These are phyloP conservation scores for Tricholoma sp. DNA, from an alignment of 768 basidiomycete genomes.

Conservation along the genomic window DNA sequence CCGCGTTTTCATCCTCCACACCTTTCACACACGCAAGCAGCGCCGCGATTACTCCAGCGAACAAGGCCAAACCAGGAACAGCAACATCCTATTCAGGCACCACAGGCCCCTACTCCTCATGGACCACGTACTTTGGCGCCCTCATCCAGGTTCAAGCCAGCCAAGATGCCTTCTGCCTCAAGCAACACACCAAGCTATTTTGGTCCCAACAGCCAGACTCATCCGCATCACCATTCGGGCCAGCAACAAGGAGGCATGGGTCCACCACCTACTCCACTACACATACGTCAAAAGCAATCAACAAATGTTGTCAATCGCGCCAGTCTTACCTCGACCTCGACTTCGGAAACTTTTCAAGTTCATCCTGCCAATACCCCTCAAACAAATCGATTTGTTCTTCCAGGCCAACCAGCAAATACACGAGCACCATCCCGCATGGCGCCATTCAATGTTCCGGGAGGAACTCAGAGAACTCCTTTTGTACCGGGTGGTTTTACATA, in stretches of 20 bases:
- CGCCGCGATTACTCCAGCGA: constrained; percentile 34
- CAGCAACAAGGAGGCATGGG: constrained; percentile 36
- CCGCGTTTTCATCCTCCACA: constrained; percentile 34
- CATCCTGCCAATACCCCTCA: background rate
- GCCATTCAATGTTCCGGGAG: constrained; percentile 15
- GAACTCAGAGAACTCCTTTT: constrained; percentile 53
- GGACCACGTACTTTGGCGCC: constrained; percentile 14
- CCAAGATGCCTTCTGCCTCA: constrained; percentile 1
- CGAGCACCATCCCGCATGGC: constrained; percentile 24
- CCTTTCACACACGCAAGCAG: constrained; percentile 38
- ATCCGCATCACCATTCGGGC: constrained; percentile 11
- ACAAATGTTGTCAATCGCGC: background rate
- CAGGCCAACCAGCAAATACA: constrained; percentile 11
- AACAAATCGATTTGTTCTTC: constrained; percentile 10
- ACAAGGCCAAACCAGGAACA: constrained; percentile 20
- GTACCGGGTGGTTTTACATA: constrained; percentile 21
- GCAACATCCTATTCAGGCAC: constrained; percentile 14
- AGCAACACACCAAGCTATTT: constrained; percentile 8
- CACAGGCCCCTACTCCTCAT: constrained; percentile 6
- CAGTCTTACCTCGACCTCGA: constrained; percentile 1
- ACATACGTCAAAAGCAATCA: constrained; percentile 22
- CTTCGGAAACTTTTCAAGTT: constrained; percentile 3
- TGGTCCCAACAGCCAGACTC: constrained; percentile 9
- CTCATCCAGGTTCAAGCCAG: constrained; percentile 23
- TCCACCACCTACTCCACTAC: constrained; percentile 48